Base-by-base conservation (phyloP, 176 grass and related monocot species). In the Cenchrus purpureus region DNA sequence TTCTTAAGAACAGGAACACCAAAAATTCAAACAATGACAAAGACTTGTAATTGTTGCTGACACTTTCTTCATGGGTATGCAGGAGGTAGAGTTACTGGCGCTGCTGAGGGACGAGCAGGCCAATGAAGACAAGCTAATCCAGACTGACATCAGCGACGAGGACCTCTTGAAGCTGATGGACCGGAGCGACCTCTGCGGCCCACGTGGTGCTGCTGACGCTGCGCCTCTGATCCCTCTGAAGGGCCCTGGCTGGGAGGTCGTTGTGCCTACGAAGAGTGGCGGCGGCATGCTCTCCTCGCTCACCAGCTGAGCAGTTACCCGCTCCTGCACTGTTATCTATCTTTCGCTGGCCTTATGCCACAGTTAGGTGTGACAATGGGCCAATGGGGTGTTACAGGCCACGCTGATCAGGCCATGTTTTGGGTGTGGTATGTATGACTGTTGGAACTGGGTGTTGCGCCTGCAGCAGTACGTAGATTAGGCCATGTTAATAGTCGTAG, bases 171-270 rank as follows among this genome's bases (percentile, higher is more conserved):
- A 84, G 88, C 8, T 99, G 77, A 79, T 89, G 71, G 81, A 99
- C 77, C 88, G 97, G 28, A 96, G 82, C 3, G 93, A 99, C 66
- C 90, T 99, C 3, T 46, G 28, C 0, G 70, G 80, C 5, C 37
- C 61, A 12, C 71, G 71, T 78, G 66, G 52, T 0, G 78, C 17
- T 0, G 43, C 25, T 0, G 66, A 79, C 16, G 71, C 77, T 0
- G 3, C 16, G 1, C 44, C 87, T 10, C 43, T 88, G 43, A 13
- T 92, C 4, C 88, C 90, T 42, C 79, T 96, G 28, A 92, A 87
- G 81, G 97, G 97, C 12, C 97, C 97, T 51, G 97, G 93, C 57
- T 99, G 93, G 97, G 97, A 99, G 82, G 93, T 99, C 1, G 93
- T 99, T 49, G 29, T 99, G 43, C 78, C 89, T 3, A 20, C 91